Evolutionary conservation across 176 grass and related monocot species (phyloP), one percentile per base, ranked within the genome.

Genomic region (Bothriochloa decipiens): DNA sequence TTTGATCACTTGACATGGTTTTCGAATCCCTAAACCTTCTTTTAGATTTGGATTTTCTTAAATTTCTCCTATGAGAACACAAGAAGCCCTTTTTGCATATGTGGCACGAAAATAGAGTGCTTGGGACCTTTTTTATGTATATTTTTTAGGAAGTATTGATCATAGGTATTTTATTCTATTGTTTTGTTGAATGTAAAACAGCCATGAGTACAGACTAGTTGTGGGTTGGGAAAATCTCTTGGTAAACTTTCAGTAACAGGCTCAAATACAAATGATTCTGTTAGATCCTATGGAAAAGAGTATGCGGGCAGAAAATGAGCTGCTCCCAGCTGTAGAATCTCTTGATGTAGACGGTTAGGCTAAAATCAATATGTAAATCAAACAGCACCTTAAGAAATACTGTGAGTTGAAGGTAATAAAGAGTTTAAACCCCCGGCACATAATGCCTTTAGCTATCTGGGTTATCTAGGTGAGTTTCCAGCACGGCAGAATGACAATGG

Each of bases 221-320:
- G 1, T 61, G 22, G 57, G 57, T 27, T 65, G 26, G 26, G 27
- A 53, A 53, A 53, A 53, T 53, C 17, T 53, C 50, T 53, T 53
- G 16, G 50, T 53, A 53, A 53, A 53, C 50, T 52, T 57, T 58
- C 55, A n/a, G 55, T 58, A 65, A 55, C 68, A 68, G 6, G 23
- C 73, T 40, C 13, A 68, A 69, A 32, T 84, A 42, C 62, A 68
- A 32, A 23, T 46, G 53, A 58, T 35, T 49, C 36, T 69, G 49
- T 26, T 32, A 45, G 40, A 60, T 23, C 36, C 2, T 27, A n/a
- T 58, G 20, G n/a, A 3, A 22, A 41, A 42, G 60, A 39, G 16
- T 16, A 26, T 14, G 35, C 35, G 12, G 46, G 20, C 7, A 76
- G n/a, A 50, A 50, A 29, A 66, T 77, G 47, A 46, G 16, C 7